Percentiles rank a stretch among this genome's conserved stretches.
Conservation (phyloP, 2,329 filamentous ascomycete species). For the Paraphaeosphaeria sporulosa region DNA sequence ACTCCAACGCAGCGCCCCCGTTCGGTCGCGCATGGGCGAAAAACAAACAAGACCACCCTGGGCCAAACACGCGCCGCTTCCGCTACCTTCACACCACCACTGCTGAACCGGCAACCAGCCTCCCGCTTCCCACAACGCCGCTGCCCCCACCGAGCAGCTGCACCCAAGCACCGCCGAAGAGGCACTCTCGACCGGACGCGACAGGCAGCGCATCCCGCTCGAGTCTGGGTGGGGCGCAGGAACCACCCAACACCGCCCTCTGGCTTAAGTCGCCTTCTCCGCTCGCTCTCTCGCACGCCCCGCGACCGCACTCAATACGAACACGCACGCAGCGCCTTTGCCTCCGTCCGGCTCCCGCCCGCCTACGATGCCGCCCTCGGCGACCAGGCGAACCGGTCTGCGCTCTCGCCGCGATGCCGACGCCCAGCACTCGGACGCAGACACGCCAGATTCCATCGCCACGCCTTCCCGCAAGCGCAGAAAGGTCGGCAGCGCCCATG, state of each 20-base stretch:
- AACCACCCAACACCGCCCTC: constrained; percentile 8
- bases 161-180: background rate
- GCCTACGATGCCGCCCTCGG: constrained; percentile 41
- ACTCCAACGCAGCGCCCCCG: constrained; percentile 11
- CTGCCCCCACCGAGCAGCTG: background rate
- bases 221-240: constrained; percentile 17
- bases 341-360: constrained; percentile 14
- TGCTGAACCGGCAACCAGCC: constrained; percentile 1
- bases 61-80: constrained; percentile 9
- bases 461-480: constrained; percentile 58
- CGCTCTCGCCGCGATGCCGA: constrained; percentile 43
- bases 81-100: constrained; percentile 11
- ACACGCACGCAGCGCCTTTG: background rate
- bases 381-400: constrained; percentile 36
- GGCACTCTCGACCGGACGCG: constrained; percentile 4
- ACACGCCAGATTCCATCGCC: constrained; percentile 57
- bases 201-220: constrained; percentile 17
- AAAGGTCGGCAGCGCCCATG: constrained; percentile 47
- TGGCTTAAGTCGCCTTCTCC: background rate
- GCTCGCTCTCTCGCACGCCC: background rate
- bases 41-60: constrained; percentile 22
- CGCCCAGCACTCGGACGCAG: constrained; percentile 47
- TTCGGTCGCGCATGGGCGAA: constrained; percentile 18
- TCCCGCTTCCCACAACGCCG: constrained; percentile 1
- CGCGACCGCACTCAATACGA: background rate